A percentile compares a stretch with the other conserved stretches of the same genome.
These are phyloP conservation scores for Aureobasidium sp. DNA, from an alignment of 2,329 filamentous ascomycete species.

Conservation along the genomic window DNA sequence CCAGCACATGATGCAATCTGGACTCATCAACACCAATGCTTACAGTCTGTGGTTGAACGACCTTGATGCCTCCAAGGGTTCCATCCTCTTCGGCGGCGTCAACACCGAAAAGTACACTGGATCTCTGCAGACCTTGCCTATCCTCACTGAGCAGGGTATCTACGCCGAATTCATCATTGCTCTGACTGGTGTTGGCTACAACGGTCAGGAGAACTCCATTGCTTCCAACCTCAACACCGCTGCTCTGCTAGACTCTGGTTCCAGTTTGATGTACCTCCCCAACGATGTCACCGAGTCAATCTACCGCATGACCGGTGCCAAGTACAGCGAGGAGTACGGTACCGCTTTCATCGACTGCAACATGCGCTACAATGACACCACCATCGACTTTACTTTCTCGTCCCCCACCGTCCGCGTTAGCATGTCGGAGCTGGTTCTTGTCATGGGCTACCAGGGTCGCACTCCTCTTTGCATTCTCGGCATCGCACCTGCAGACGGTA, in stretches of 20 bases:
- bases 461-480: conserved; percentile 39
- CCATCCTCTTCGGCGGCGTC: conserved; percentile 71
- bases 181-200: conserved; percentile 38
- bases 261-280: conserved; percentile 63
- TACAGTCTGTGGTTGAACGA: conserved; percentile 61
- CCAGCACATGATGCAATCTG: conserved; percentile 53
- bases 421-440: conserved; percentile 48
- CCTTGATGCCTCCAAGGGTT: conserved; percentile 54
- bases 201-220: conserved; percentile 35
- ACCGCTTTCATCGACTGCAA: conserved; percentile 47
- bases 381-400: conserved; percentile 50
- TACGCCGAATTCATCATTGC: conserved; percentile 48
- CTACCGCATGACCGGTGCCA: conserved; percentile 33
- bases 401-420: conserved; percentile 45
- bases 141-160: conserved; percentile 40
- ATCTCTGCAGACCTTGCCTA: conserved; percentile 50
- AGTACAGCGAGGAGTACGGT: conserved; percentile 32
- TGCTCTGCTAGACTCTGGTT: conserved; percentile 65
- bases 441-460: conserved; percentile 33
- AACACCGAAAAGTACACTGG: conserved; percentile 66
- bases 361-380: conserved; percentile 38
- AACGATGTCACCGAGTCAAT: conserved; percentile 44
- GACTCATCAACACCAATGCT: conserved; percentile 52
- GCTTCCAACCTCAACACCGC: conserved; percentile 36
- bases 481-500: conserved; percentile 42